Evolutionary conservation across 2,329 filamentous ascomycete genomes (phyloP), one percentile per base, ranked within the genome.

Genomic region (Aaosphaeria pasadenensis): DNA sequence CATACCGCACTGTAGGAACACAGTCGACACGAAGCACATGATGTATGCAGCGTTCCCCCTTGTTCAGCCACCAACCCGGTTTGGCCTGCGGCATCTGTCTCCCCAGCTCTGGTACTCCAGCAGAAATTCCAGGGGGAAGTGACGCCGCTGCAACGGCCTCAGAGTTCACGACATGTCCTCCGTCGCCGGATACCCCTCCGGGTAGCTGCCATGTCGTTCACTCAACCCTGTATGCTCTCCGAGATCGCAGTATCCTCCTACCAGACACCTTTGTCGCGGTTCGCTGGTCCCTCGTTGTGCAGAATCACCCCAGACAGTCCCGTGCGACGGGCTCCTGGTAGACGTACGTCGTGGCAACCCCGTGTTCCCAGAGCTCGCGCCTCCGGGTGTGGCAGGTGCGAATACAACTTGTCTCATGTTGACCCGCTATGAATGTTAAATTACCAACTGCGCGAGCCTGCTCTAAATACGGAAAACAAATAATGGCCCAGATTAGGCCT

Each of bases 51-150:
- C 57, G 39, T 46, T 52, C 31, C 44, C 17, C 17, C 49, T 44
- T 45, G 47, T 32, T 50, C 60, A 61, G 62, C 65, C 65, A 64
- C 56, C 59, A 61, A 50, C 63, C 62, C 54, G 64, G 62, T 67
- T 63, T 50, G 59, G 58, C 55, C 45, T 60, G 59, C 63, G 56
- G 63, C 62, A 65, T 56, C 59, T 60, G 58, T 63, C 58, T 57
- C 53, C 51, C 62, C 58, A 59, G 55, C 46, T 51, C 58, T 59
- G 57, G 57, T 62, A 49, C 51, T 54, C 54, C 51, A 58, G 51
- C 53, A 40, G 50, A 52, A 44, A 49, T 53, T 49, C 60, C 52
- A 52, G 40, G 46, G 45, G 17, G 46, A 45, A 29, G 46, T 44
- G 49, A 50, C 48, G 53, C 64, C 64, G 54, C 53, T 54, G 49